Evolutionary conservation across 2,329 filamentous ascomycete genomes (phyloP).

Genomic region (Bipolaris bicolor): DNA sequence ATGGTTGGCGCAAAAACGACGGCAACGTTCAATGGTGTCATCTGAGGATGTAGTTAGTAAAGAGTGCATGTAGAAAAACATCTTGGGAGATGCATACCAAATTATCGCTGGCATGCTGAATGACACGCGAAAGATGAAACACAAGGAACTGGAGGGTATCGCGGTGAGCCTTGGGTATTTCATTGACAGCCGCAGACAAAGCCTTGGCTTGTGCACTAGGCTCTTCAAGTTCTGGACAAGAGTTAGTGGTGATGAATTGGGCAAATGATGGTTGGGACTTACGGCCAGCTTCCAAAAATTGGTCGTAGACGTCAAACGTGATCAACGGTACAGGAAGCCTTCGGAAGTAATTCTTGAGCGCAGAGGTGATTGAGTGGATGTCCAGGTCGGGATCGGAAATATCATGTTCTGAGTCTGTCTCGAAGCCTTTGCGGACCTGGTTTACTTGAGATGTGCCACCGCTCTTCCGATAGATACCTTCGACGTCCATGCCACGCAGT

Average conservation of each 20-base stretch:
- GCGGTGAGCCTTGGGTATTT: conserved; percentile 81
- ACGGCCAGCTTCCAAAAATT: conserved; percentile 80
- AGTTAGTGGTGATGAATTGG: conserved; percentile 8
- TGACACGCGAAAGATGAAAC: conserved; percentile 89
- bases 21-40: conserved; percentile 94
- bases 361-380: conserved; percentile 94
- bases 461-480: conserved; percentile 97
- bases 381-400: conserved; percentile 93
- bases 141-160: conserved; percentile 93
- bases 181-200: conserved; percentile 74
- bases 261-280: conserved; percentile 45
- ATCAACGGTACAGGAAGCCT: conserved; percentile 88
- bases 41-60: conserved; percentile 57
- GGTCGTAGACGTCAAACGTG: conserved; percentile 91
- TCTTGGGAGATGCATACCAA: conserved; percentile 64
- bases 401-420: conserved; percentile 82
- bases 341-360: conserved; percentile 96
- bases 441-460: conserved; percentile 92
- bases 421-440: conserved; percentile 87
- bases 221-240: conserved; percentile 64
- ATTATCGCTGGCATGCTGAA: conserved; percentile 82
- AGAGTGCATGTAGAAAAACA: not conserved
- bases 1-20: conserved; percentile 98
- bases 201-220: conserved; percentile 58
- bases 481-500: conserved; percentile 92